Base-by-base conservation (phyloP, 495 filamentous ascomycete species). In the Aspergillus ostianus region DNA sequence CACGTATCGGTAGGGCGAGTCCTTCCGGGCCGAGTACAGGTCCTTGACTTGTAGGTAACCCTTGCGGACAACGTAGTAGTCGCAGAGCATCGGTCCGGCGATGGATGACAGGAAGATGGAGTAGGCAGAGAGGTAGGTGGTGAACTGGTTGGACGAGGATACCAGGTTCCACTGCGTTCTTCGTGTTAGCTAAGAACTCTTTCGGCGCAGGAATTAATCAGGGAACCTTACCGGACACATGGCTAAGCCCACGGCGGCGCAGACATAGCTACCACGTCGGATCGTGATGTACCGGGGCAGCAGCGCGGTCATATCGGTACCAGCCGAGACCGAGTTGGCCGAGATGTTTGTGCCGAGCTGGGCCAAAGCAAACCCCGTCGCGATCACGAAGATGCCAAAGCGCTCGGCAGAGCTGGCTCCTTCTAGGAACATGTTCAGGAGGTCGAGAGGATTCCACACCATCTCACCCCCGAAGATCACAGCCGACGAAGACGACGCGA, bases 61-160 rank as follows among this genome's bases (percentile, higher is more conserved):
- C 30, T 82, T 84, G 58, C 92, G 90, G 19, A 96, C 90, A 58
- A 91, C 62, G 74, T 96, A 97, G 80, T 97, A 97, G 74, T 97
- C 93, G 70, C 77, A 85, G 67, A 92, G 80, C 68, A 97, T 94
- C 57, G 95, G 91, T 18, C 92, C 93, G 15, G 91, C 93, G 65
- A 97, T 94, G 44, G 90, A 90, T 50, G 89, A 93, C 23, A 97
- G 85, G 77, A 97, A 97, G 60, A 97, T 90, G n/a, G 90, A 92
- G 77, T 97, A 97, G 23, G 93, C 89, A 13, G 90, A 93, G 6
- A 97, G 86, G 66, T 97, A 97, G 48, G 90, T 93, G n/a, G 89
- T 93, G 79, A 97, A 97, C 70, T 89, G 85, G 75, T 95, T 96
- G n/a, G 84, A 82, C 7, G 79, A 74, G 0, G 82, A 85, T 20